These are phyloP conservation scores for Moesziomyces globuligerus DNA, from an alignment of 1,284 basidiomycete species.

Conservation along the genomic window DNA sequence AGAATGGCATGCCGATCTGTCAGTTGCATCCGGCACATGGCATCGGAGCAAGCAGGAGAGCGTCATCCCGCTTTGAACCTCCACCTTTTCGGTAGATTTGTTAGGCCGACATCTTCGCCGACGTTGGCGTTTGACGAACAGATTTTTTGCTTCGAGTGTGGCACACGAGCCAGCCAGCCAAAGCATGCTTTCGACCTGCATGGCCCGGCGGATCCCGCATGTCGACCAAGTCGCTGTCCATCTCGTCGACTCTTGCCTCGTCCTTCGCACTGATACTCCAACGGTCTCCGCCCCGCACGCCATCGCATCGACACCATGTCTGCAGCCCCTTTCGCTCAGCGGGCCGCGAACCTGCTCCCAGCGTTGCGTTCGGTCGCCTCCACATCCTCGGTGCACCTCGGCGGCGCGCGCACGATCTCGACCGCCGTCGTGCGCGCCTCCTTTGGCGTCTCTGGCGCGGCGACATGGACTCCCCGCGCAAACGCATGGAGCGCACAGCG, in stretches of 20 bases:
- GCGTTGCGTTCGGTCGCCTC: slow-evolving; percentile 12
- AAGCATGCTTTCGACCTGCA: too few species aligned
- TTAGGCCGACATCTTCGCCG: neutral
- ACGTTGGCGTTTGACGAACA: neutral
- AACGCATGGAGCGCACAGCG: neutral
- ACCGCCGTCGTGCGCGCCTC: slow-evolving; percentile 14
- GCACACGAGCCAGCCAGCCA: too few species aligned
- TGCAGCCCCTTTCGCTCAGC: slow-evolving; percentile 1
- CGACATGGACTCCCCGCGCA: too few species aligned
- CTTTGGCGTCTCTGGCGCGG: too few species aligned
- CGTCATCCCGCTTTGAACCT: neutral
- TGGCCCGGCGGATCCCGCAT: too few species aligned
- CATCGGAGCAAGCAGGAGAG: neutral
- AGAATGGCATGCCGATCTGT: too few species aligned
- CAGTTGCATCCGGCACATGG: too few species aligned
- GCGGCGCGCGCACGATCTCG: slow-evolving; percentile 10
- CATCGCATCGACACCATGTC: neutral
- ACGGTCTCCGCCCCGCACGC: too few species aligned
- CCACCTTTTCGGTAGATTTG: neutral
- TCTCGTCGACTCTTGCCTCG: too few species aligned
- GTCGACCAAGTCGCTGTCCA: too few species aligned
- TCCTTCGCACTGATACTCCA: neutral
- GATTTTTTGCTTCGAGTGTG: too few species aligned
- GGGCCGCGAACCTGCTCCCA: slow-evolving; percentile 9
- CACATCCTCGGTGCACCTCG: too few species aligned